Percentiles rank a stretch among this genome's conserved stretches.
Conservation (phyloP, 2,329 filamentous ascomycete genomes). For the Mycosphaerella sp. region DNA sequence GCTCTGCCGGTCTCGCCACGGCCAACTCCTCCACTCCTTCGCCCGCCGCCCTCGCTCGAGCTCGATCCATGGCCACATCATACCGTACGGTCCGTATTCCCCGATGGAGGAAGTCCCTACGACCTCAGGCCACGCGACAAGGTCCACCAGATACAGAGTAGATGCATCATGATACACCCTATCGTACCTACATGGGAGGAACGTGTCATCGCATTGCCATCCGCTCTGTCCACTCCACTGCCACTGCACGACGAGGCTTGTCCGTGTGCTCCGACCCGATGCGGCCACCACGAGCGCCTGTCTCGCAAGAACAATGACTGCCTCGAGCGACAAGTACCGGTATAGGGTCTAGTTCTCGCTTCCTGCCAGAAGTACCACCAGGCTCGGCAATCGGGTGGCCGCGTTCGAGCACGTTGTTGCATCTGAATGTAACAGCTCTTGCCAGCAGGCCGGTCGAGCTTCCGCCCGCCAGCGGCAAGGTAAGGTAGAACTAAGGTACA, state of each 20-base stretch:
- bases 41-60: neutral
- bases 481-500: too few relatives aligned
- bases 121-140: constrained; percentile 5
- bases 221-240: neutral
- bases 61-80: neutral
- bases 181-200: neutral
- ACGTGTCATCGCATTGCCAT: constrained; percentile 7
- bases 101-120: neutral
- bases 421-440: constrained; percentile 3
- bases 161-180: too few relatives aligned
- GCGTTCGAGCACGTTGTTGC: constrained; percentile 16
- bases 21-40: neutral
- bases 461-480: neutral
- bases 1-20: neutral
- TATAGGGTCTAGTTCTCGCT: neutral
- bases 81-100: neutral
- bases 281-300: neutral
- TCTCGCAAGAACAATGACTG: neutral
- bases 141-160: neutral
- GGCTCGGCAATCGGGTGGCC: constrained; percentile 9
- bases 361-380: neutral
- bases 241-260: neutral
- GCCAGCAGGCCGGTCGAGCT: neutral
- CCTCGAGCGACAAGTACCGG: too few relatives aligned
- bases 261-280: neutral